Evolutionary conservation across 1,139 yeast genomes (phyloP), one percentile per base, ranked within the genome.

Genomic region (Geotrichum cucujoidarum): DNA sequence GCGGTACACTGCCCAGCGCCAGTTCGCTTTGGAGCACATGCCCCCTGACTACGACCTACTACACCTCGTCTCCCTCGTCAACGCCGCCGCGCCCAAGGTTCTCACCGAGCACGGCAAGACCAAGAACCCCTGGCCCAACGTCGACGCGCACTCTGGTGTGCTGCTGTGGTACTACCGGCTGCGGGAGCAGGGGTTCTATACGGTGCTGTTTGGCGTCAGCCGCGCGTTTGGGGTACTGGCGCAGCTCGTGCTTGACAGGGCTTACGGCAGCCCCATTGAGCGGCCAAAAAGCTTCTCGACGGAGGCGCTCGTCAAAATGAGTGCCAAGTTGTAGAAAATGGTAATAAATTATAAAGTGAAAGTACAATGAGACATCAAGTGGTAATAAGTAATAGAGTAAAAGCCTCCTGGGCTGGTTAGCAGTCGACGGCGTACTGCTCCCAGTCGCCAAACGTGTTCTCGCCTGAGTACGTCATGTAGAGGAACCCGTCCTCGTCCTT

Each of bases 1-100:
- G 67, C 83, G 97, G 75, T 90, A 88, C 81, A 87, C 87, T 54
- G 97, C 97, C 63, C 97, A 89, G 77, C 86, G 96, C 76, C 95
- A 89, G 76, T 90, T 90, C 66, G 98, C 97, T 60, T 80, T 85
- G 69, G 86, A 88, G 78, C 96, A 90, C 77, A 82, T 92, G 90
- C 27, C 27, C 6, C 96, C 97, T 69, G 90, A 90, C 72, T 86
- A 87, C 73, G 95, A 86, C 65, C 74, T 80, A 72, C 92, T 92
- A 85, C 84, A 87, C 77, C 81, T 92, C 65, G 97, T 92, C 50
- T 86, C 95, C 55, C 84, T 67, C 55, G 67, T 69, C 59, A 66
- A 68, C 62, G 66, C 71, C 59, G 69, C 77, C 44, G 83, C 81
- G 14, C 83, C 83, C 48, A 66, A 61, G 48, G 81, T 78, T 6